Evolutionary conservation across 1,284 basidiomycete genomes (phyloP), one percentile per base, ranked within the genome.

Genomic region (Ceratorhiza oryzae-sativae): DNA sequence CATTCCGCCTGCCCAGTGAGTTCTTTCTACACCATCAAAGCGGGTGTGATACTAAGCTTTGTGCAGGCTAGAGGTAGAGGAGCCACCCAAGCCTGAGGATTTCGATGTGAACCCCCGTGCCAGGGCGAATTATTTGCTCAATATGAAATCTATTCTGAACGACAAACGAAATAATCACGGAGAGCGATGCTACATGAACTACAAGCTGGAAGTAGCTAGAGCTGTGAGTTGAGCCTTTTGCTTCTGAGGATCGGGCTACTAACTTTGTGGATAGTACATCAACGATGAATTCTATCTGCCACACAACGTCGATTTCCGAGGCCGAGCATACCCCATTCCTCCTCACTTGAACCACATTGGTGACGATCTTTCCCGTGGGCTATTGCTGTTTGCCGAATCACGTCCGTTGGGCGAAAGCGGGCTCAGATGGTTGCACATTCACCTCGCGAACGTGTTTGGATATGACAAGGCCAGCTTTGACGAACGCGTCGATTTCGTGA

Each of bases 271-370:
- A 0, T 72, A 92, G 90, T 96, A 94, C 84, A 81, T 95, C 55
- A 87, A 87, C 42, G 94, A 98, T 77, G 88, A 84, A 0, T 91
- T 99, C 80, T 99, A 95, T 82, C 86, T 97, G 74, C 97, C 97
- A 0, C 97, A 99, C 82, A 98, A 98, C 81, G 85, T 99, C 78
- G 97, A 99, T 81, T 99, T 99, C 87, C 90, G 97, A 75, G 97
- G 97, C 3, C 90, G 97, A 67, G 95, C 97, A 0, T 99, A 99
- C 79, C 97, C 97, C 2, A 91, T 98, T 65, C 96, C 97, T 0
- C 95, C 97, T 1, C 94, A 98, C 82, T 84, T 99, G 73, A 96
- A 92, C 77, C 97, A 99, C 77, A 93, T 98, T 68, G 97, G 97
- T 23, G 94, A 99, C 79, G 97, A 99, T 79, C 84, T 99, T 18